Evolutionary conservation across 371 early-diverging fungal genomes (phyloP).

Genomic region (Rhizopus microsporus): DNA sequence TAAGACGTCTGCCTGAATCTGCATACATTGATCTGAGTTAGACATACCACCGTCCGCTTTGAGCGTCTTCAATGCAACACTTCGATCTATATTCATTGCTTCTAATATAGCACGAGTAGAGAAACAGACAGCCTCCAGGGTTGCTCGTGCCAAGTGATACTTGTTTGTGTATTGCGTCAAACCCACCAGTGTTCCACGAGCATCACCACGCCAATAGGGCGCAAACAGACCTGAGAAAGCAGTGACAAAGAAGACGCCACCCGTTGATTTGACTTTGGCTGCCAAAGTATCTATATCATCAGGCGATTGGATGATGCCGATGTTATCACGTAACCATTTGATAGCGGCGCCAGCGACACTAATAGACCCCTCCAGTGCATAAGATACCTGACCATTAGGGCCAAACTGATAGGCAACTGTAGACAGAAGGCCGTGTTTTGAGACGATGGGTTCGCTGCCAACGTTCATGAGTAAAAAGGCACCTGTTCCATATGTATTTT

Average conservation of each 20-base stretch:
- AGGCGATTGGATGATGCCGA: constrained; percentile 76
- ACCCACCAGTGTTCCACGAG: constrained; percentile 87
- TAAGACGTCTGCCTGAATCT: constrained; percentile 87
- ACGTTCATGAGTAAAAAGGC: constrained; percentile 96
- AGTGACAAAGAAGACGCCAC: constrained; percentile 93
- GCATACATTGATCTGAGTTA: constrained; percentile 88
- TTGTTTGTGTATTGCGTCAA: constrained; percentile 87
- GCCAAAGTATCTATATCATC: constrained; percentile 67
- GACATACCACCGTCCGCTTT: constrained; percentile 95
- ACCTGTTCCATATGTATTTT: constrained; percentile 97
- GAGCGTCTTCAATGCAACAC: constrained; percentile 63
- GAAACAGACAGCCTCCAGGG: constrained; percentile 89
- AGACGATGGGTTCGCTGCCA: constrained; percentile 76
- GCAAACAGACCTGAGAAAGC: constrained; percentile 95
- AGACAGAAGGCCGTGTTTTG: constrained; percentile 85
- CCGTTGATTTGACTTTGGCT: constrained; percentile 68
- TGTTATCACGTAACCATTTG: constrained; percentile 88
- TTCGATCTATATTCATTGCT: constrained; percentile 79
- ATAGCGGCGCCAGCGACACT: constrained; percentile 94
- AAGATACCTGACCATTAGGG: constrained; percentile 66
- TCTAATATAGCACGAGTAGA: constrained; percentile 88
- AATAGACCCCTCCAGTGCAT: constrained; percentile 95
- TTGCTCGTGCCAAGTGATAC: constrained; percentile 84
- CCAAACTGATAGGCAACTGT: constrained; percentile 94
- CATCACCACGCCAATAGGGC: constrained; percentile 95